Evolutionary conservation across 2,329 filamentous ascomycete genomes (phyloP).

Genomic region (Catunica adiposa): DNA sequence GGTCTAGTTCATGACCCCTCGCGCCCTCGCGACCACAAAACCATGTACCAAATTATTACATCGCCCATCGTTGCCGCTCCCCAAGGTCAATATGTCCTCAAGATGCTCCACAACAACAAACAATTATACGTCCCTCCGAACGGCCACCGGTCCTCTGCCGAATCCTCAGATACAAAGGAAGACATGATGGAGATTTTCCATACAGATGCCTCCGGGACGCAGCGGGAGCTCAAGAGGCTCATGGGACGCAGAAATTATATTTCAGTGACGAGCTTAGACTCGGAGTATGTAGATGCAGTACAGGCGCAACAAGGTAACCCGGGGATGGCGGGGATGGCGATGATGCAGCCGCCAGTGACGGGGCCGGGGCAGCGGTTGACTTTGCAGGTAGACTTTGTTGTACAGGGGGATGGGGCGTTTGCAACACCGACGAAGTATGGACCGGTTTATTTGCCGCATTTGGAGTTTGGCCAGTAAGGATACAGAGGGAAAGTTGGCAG

Average conservation of each 20-base stretch:
- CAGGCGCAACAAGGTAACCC: constrained; percentile 8
- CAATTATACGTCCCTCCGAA: constrained; percentile 82
- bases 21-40: constrained; percentile 87
- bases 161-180: constrained; percentile 84
- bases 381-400: constrained; percentile 88
- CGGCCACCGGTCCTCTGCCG: constrained; percentile 57
- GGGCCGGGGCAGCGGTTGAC: constrained; percentile 50
- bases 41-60: constrained; percentile 97
- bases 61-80: constrained; percentile 85
- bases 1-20: constrained; percentile 87
- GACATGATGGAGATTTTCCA: constrained; percentile 99
- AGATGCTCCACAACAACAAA: constrained; percentile 89
- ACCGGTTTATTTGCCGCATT: constrained; percentile 80
- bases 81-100: constrained; percentile 69
- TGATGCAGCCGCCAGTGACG: constrained; percentile 20
- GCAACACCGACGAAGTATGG: constrained; percentile 85
- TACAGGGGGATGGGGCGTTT: constrained; percentile 76
- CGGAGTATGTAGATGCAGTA: constrained; percentile 44
- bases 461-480: constrained; percentile 54
- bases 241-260: constrained; percentile 91
- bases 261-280: constrained; percentile 85
- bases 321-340: constrained; percentile 7
- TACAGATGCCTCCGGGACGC: constrained; percentile 70
- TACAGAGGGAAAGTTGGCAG: neutral
- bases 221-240: constrained; percentile 71